Conservation (phyloP, 2,329 filamentous ascomycete genomes). For the Colletotrichum sp. region DNA sequence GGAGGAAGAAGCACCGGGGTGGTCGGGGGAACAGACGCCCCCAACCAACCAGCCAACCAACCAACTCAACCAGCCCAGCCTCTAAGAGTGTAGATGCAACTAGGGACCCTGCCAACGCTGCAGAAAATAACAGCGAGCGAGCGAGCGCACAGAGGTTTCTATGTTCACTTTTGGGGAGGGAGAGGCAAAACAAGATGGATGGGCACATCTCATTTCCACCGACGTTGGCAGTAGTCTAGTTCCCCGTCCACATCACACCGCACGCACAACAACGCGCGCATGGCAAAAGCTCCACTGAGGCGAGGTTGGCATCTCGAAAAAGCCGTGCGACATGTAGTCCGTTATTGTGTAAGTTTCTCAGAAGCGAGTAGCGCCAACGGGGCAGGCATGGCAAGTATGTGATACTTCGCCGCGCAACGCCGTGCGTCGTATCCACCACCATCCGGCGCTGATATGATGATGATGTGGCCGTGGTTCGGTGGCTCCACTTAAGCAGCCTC, state of each 20-base stretch:
- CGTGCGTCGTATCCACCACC: not conserved
- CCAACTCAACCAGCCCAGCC: not conserved
- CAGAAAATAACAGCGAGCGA: not conserved
- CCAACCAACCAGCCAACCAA: not conserved
- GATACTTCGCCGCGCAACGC: not conserved
- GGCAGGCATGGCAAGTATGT: not conserved
- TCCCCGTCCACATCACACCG: not conserved
- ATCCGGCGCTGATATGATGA: not conserved
- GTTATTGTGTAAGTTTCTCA: not conserved
- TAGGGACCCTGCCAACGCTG: not conserved
- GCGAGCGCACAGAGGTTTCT: not conserved
- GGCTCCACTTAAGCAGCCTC: not conserved
- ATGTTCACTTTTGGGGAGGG: not conserved
- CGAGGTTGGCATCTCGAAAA: not conserved
- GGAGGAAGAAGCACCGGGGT: not conserved
- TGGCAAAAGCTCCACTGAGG: not conserved
- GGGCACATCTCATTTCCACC: not conserved
- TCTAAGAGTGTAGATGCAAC: not conserved
- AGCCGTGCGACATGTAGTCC: not conserved
- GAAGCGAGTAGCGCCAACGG: not conserved
- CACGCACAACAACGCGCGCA: not conserved
- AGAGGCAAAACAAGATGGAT: not conserved
- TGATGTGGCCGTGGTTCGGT: not conserved
- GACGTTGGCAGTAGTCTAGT: not conserved
- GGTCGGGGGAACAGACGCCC: not conserved